A percentile compares a stretch with the other conserved stretches of the same genome.
Evolutionary conservation across 352 stramenopile species (phyloP).

Genomic region (Globisporangium alternatum): DNA sequence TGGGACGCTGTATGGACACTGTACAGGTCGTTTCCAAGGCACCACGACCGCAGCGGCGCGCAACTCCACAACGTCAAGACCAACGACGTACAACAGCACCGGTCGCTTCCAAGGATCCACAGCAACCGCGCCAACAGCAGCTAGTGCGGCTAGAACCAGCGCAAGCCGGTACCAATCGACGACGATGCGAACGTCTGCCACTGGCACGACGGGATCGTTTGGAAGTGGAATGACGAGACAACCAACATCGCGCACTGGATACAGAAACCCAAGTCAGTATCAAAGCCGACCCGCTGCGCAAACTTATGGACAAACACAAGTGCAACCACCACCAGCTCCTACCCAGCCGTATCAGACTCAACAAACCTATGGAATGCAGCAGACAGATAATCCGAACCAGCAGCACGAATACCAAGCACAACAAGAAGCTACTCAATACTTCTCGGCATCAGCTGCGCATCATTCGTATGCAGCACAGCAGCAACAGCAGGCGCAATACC

Average conservation of each 20-base stretch:
- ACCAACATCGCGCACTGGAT: not conserved
- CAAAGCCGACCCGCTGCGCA: slow-evolving; percentile 6
- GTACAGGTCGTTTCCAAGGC: slow-evolving; percentile 14
- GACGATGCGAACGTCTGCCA: not conserved
- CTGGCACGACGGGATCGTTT: not conserved
- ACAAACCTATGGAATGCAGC: slow-evolving; percentile 35
- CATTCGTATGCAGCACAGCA: not conserved
- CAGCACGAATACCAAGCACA: slow-evolving; percentile 5
- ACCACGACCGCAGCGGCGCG: not conserved
- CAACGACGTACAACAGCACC: not conserved
- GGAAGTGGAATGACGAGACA: not conserved
- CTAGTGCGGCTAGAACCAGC: not conserved
- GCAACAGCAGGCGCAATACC: slow-evolving; percentile 14
- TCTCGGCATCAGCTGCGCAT: not conserved
- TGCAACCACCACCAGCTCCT: slow-evolving; percentile 22
- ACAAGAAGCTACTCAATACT: not conserved
- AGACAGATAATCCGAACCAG: not conserved
- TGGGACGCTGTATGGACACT: not conserved
- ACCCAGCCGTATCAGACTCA: slow-evolving; percentile 20
- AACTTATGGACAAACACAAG: not conserved
- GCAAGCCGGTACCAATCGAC: not conserved
- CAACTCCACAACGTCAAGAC: not conserved
- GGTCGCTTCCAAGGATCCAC: slow-evolving; percentile 5
- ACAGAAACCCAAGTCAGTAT: slow-evolving; percentile 3
- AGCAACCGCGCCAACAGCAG: not conserved